phyloP scores from a whole-genome alignment of 2,329 filamentous ascomycete species.

The Paecilomyces sp. region DNA sequence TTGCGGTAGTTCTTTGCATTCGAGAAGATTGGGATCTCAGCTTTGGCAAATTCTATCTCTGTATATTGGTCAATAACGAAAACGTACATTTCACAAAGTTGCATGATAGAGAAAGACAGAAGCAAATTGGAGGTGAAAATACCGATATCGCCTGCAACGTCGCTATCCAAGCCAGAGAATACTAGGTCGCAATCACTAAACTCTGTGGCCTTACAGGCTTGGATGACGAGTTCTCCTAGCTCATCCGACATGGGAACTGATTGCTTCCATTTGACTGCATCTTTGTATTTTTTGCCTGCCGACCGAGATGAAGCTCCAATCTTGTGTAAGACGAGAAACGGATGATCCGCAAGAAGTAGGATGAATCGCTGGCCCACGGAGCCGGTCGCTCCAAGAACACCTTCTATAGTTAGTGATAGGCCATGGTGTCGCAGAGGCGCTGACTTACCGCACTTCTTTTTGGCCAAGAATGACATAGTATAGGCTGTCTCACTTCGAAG shows the following conservation, averaged over 20 bases:
- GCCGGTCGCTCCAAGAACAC: constrained; percentile 84
- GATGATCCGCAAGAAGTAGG: constrained; percentile 80
- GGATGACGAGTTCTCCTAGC: constrained; percentile 73
- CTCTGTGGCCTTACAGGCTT: constrained; percentile 66
- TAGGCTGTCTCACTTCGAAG: too few species aligned
- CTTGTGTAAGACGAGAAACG: constrained; percentile 76
- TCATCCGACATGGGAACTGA: constrained; percentile 68
- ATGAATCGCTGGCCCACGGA: constrained; percentile 95
- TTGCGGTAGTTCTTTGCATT: constrained; percentile 97
- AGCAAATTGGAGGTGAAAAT: constrained; percentile 19
- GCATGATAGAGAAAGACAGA: too few species aligned
- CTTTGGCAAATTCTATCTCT: constrained; percentile 88
- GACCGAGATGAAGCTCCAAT: constrained; percentile 85
- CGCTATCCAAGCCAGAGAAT: constrained; percentile 86
- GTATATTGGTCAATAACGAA: constrained; percentile 4
- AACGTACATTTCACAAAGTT: too few species aligned
- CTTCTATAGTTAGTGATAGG: constrained; percentile 30
- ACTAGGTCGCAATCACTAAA: constrained; percentile 89
- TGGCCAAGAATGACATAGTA: constrained; percentile 20
- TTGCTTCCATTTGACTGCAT: constrained; percentile 95
- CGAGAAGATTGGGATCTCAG: constrained; percentile 87
- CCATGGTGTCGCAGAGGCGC: background rate
- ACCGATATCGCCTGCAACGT: constrained; percentile 90
- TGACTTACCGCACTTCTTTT: constrained; percentile 34
- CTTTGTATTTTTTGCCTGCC: constrained; percentile 87